These are phyloP conservation scores for Trichopus zeylanicus DNA, from an alignment of 116 monocot genomes.

Conservation along the genomic window DNA sequence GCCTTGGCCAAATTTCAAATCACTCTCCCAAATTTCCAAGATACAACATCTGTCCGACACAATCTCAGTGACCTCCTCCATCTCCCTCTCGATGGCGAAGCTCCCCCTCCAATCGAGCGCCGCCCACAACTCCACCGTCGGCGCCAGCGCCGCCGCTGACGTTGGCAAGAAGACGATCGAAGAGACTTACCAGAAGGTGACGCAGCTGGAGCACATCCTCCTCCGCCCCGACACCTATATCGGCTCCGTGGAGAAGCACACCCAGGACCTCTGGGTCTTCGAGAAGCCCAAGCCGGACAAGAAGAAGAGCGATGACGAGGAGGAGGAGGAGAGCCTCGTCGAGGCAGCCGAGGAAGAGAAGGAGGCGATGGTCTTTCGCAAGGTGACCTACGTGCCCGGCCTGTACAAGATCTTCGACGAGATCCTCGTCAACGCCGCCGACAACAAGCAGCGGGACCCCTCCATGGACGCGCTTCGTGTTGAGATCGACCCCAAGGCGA, in stretches of 20 bases:
- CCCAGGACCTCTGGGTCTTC: conserved; percentile 82
- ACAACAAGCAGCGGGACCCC: conserved; percentile 95
- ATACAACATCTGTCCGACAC: conserved; percentile 40
- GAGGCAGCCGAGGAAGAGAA: conserved; percentile 1
- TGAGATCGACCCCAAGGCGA: conserved; percentile 52
- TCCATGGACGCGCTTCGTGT: conserved; percentile 78
- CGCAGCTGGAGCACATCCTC: conserved; percentile 99
- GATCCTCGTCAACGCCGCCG: conserved; percentile 97
- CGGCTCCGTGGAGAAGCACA: conserved; percentile 91
- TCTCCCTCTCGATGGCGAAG: conserved; percentile 26
- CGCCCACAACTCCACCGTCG: conserved; percentile 42
- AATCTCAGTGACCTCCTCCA: conserved; percentile 39
- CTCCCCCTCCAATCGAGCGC: conserved; percentile 62
- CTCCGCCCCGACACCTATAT: conserved; percentile 97
- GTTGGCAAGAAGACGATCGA: conserved; percentile 63
- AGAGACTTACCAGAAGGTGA: conserved; percentile 91
- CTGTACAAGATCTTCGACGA: conserved; percentile 99
- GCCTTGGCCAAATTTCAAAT: too few species aligned
- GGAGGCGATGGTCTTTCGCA: conserved; percentile 53
- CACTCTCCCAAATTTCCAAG: not conserved
- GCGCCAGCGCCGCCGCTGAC: too few species aligned
- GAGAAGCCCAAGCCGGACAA: conserved; percentile 10
- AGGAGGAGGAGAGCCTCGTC: not conserved
- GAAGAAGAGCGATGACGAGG: too few species aligned
- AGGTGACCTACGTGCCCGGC: conserved; percentile 64